These are phyloP conservation scores for Tylopilus sp. DNA, from an alignment of 768 basidiomycete species.

Conservation along the genomic window DNA sequence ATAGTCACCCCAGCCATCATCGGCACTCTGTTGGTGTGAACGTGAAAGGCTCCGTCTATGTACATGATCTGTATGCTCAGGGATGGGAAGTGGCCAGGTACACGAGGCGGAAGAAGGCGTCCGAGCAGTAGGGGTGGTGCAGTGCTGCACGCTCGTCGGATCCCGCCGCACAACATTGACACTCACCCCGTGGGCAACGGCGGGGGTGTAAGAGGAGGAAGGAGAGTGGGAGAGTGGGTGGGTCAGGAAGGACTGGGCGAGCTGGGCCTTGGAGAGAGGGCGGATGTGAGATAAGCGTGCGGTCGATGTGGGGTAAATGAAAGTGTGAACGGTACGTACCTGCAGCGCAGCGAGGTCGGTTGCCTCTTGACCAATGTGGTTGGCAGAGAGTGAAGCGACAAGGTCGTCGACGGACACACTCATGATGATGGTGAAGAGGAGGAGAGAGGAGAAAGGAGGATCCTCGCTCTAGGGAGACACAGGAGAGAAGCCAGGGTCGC, in stretches of 20 bases:
- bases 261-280: constrained; percentile 36
- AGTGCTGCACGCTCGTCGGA: constrained; percentile 36
- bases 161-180: constrained; percentile 27
- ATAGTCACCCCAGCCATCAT: constrained; percentile 28
- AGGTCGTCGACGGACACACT: constrained; percentile 50
- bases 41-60: constrained; percentile 29
- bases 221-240: constrained; percentile 29
- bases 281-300: constrained; percentile 16
- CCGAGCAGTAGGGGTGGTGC: constrained; percentile 38
- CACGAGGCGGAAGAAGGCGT: constrained; percentile 32
- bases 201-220: constrained; percentile 11
- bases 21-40: constrained; percentile 22
- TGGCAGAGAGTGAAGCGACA: constrained; percentile 42
- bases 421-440: constrained; percentile 28
- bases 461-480: background rate
- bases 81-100: constrained; percentile 27
- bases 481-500: constrained; percentile 12
- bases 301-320: constrained; percentile 14
- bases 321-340: constrained; percentile 23
- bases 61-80: constrained; percentile 21
- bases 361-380: constrained; percentile 54
- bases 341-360: constrained; percentile 47
- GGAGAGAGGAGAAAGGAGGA: background rate
- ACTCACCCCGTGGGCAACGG: constrained; percentile 21
- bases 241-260: constrained; percentile 40